Conservation (phyloP, 371 early-diverging fungal species). For the Blakeslea trispora region DNA sequence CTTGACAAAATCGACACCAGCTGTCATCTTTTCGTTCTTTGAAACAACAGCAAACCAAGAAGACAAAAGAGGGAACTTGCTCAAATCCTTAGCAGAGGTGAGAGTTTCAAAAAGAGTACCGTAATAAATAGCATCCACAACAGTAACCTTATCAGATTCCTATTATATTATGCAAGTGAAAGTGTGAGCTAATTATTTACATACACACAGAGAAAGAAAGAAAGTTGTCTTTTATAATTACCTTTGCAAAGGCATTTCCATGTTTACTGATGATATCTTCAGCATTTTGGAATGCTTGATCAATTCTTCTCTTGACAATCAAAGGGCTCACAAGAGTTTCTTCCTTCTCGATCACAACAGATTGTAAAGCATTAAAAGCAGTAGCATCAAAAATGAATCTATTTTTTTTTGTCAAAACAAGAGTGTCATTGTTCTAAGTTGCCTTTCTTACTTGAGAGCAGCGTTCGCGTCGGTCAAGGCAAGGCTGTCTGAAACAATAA, state of each 20-base stretch:
- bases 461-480: conserved; percentile 44
- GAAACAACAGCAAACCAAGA: conserved; percentile 37
- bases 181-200: not conserved
- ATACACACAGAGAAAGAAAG: no score
- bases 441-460: conserved; percentile 44
- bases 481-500: conserved; percentile 20
- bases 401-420: no score
- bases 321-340: conserved; percentile 30
- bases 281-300: conserved; percentile 32
- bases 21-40: conserved; percentile 23
- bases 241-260: conserved; percentile 34
- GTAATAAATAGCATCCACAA: conserved; percentile 39
- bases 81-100: conserved; percentile 22
- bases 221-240: conserved; percentile 5
- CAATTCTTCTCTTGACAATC: conserved; percentile 38
- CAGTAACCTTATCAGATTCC: conserved; percentile 28
- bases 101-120: conserved; percentile 43
- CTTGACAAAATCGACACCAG: conserved; percentile 35
- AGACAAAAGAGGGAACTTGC: conserved; percentile 36
- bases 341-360: conserved; percentile 43
- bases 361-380: conserved; percentile 32
- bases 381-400: conserved; percentile 38
- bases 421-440: no score
- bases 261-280: conserved; percentile 26
- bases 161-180: conserved; percentile 9